These are phyloP conservation scores for Leucosporidium creatinivorum DNA, from an alignment of 768 basidiomycete species.

Conservation along the genomic window DNA sequence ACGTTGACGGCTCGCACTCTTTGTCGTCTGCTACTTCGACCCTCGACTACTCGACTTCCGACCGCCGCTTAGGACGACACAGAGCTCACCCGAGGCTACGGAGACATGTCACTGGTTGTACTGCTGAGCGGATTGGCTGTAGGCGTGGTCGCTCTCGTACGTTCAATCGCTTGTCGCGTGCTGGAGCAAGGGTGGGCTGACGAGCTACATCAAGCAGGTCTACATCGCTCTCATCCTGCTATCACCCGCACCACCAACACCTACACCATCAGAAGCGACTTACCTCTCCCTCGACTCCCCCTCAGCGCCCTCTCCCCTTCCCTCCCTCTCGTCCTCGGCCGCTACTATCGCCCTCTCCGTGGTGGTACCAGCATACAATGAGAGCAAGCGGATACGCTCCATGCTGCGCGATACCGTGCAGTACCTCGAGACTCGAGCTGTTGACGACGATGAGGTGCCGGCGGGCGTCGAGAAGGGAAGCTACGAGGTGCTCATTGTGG, in stretches of 20 bases:
- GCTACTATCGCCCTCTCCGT: slow-evolving; percentile 63
- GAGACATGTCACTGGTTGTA: no score
- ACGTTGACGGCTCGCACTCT: no score
- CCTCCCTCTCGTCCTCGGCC: slow-evolving; percentile 53
- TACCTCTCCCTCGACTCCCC: slow-evolving; percentile 57
- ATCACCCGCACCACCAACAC: slow-evolving; percentile 63
- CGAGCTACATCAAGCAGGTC: slow-evolving; percentile 45
- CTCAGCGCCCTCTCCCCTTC: slow-evolving; percentile 48
- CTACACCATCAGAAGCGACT: slow-evolving; percentile 59
- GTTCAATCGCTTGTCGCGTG: no score
- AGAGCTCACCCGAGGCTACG: no score
- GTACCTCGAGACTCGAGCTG: slow-evolving; percentile 51
- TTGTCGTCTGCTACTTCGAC: no score
- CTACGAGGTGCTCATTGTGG: slow-evolving; percentile 77
- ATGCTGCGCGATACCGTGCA: slow-evolving; percentile 66
- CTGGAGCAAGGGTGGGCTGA: no score
- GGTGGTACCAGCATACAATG: slow-evolving; percentile 88
- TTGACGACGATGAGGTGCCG: background rate
- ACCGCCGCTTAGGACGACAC: no score
- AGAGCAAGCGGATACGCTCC: slow-evolving; percentile 65
- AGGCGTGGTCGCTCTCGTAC: no score
- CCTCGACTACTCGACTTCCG: no score
- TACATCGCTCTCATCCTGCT: slow-evolving; percentile 65
- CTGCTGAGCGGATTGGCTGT: no score
- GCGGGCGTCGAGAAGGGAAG: slow-evolving; percentile 7